phyloP scores from a whole-genome alignment of 495 filamentous ascomycete genomes.

The Geopyxis carbonaria region DNA sequence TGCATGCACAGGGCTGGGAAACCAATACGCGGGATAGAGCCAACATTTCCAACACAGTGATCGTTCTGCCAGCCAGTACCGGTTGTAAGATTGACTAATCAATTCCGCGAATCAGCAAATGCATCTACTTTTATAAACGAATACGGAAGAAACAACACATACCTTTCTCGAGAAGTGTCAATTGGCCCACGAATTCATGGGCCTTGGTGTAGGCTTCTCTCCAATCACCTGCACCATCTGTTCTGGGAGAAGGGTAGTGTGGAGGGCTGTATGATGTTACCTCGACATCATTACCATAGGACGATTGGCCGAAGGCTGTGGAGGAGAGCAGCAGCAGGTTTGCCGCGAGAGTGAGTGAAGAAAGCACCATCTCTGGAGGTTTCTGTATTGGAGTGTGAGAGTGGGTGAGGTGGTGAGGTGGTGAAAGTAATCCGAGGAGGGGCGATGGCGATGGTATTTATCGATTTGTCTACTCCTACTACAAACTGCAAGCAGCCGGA shows the following conservation, averaged over 20 bases:
- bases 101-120: background rate
- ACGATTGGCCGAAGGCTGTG: conserved; percentile 1
- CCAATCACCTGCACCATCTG: conserved; percentile 53
- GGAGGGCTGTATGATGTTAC: conserved; percentile 33
- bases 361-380: too few species aligned
- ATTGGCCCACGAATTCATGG: conserved; percentile 56
- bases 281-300: conserved; percentile 3
- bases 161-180: conserved; percentile 69
- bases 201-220: conserved; percentile 61
- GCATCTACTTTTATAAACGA: too few species aligned
- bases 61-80: conserved; percentile 69
- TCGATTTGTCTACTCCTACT: too few species aligned
- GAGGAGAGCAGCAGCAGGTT: background rate
- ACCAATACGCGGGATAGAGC: conserved; percentile 55
- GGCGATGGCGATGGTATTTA: too few species aligned
- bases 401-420: too few species aligned
- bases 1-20: conserved; percentile 74
- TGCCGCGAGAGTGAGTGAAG: background rate
- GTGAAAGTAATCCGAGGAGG: too few species aligned
- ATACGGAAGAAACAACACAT: background rate
- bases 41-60: conserved; percentile 63
- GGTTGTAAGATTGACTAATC: conserved; percentile 64
- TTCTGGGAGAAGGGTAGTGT: conserved; percentile 75
- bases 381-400: too few species aligned
- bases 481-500: too few species aligned